Base-by-base conservation (phyloP, 2,329 filamentous ascomycete species). In the Apiospora pterosperma region DNA sequence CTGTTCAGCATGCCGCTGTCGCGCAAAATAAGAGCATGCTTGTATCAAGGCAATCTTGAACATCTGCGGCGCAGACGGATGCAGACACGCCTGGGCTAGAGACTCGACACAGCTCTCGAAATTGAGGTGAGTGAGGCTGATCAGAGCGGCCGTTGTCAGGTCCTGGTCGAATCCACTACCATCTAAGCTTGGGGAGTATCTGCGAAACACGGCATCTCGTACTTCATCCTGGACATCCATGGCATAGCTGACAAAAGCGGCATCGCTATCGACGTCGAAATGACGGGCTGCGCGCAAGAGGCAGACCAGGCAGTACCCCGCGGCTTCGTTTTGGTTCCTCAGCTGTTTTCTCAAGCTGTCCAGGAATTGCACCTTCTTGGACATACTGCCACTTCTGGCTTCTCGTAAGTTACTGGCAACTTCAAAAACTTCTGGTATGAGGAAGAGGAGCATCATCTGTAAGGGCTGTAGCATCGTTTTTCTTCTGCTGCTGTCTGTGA, bases 211-310 rank as follows among this genome's bases (percentile, higher is more conserved):
- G 59, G 87, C 86, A 70, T 90, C 88, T 59, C 84, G 82, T 59
- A 91, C 83, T 73, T 91, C 89, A 70, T 90, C 87, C 70, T 91
- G 88, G 10, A 91, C 85, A 73, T 91, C 89, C 75, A 90, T 80
- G 42, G 88, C 88, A 73, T 89, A 91, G 73, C 88, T 90, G 65
- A 90, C 81, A 64, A 90, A 79, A 2, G 85, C 85, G 12, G 86
- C 84, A 70, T 91, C 89, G 70, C 83, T 87, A 66, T 90, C 85
- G 8, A 81, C 78, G 65, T 85, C 81, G 69, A 91, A 90, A 72
- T 90, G 86, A 38, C 88, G 83, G 14, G 88, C 87, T 42, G 84
- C 87, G 44, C 87, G 85, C 59, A 91, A 81, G 59, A 91, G 76
- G 21, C 83, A 83, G 19, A 90, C 85, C 16, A 91, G 79, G 68